phyloP scores from a whole-genome alignment of 2,329 filamentous ascomycete genomes.

The Botrytis paeoniae region DNA sequence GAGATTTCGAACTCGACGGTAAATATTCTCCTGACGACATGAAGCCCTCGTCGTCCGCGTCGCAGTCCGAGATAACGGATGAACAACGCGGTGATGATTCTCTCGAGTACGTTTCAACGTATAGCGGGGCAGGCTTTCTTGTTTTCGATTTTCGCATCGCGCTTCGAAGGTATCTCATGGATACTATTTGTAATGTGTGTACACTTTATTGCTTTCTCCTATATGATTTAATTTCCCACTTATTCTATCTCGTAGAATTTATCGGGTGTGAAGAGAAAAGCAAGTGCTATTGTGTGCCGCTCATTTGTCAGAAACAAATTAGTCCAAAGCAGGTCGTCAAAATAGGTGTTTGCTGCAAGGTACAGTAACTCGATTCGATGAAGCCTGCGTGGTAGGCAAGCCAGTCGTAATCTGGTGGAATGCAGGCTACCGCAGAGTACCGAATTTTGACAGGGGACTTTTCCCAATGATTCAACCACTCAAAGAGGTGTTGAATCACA shows the following conservation, averaged over 20 bases:
- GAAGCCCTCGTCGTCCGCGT: slow-evolving; percentile 49
- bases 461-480: slow-evolving; percentile 27
- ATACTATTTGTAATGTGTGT: slow-evolving; percentile 54
- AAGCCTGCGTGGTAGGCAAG: slow-evolving; percentile 27
- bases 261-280: slow-evolving; percentile 23
- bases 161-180: slow-evolving; percentile 41
- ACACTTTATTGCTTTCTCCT: slow-evolving; percentile 17
- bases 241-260: slow-evolving; percentile 14
- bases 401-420: slow-evolving; percentile 31
- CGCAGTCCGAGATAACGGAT: slow-evolving; percentile 40
- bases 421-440: slow-evolving; percentile 34
- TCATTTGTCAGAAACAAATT: slow-evolving; percentile 29
- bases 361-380: slow-evolving; percentile 21
- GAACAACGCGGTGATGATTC: slow-evolving; percentile 37
- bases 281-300: slow-evolving; percentile 28
- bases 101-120: slow-evolving; percentile 32
- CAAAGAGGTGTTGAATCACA: slow-evolving; percentile 23
- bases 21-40: slow-evolving; percentile 47
- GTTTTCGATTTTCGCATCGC: slow-evolving; percentile 39
- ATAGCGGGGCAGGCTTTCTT: slow-evolving; percentile 36
- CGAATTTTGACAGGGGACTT: slow-evolving; percentile 28
- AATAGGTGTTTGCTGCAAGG: slow-evolving; percentile 27
- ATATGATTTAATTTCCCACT: slow-evolving; percentile 2
- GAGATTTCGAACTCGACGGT: slow-evolving; percentile 41
- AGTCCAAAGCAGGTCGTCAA: slow-evolving; percentile 26